These are phyloP conservation scores for Candida schatavii DNA, from an alignment of 805 yeast species.

Conservation along the genomic window DNA sequence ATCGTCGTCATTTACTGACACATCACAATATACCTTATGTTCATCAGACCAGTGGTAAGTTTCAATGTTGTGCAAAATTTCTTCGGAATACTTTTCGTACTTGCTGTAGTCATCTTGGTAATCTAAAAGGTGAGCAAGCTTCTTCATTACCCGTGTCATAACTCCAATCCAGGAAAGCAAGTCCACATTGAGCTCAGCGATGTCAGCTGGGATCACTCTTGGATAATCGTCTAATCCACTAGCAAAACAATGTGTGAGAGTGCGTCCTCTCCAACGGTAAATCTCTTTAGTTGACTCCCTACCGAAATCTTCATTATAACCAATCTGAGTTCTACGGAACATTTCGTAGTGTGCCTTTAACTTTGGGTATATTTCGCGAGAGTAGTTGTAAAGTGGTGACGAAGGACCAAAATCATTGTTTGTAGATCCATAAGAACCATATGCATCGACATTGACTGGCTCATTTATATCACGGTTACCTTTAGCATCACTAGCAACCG, in stretches of 20 bases:
- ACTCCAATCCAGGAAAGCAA: constrained; percentile 90
- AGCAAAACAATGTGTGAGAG: constrained; percentile 79
- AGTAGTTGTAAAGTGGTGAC: constrained; percentile 55
- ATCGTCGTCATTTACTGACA: constrained; percentile 71
- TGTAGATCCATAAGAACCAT: constrained; percentile 11
- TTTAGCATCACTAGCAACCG: constrained; percentile 7
- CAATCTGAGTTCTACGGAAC: constrained; percentile 80
- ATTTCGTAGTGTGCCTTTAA: constrained; percentile 76
- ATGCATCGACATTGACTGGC: constrained; percentile 24
- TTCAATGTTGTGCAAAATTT: constrained; percentile 63
- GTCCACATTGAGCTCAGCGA: constrained; percentile 89
- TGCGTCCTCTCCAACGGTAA: constrained; percentile 93
- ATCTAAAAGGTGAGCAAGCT: constrained; percentile 63
- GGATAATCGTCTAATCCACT: constrained; percentile 97
- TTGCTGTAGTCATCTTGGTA: constrained; percentile 54
- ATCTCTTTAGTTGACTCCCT: constrained; percentile 55
- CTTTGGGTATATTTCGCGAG: constrained; percentile 69
- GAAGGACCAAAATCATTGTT: constrained; percentile 44
- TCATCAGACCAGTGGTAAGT: constrained; percentile 77
- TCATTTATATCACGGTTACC: constrained; percentile 24
- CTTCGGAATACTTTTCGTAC: constrained; percentile 52
- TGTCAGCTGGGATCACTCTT: constrained; percentile 73
- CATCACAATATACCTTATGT: constrained; percentile 73
- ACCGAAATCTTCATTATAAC: constrained; percentile 69
- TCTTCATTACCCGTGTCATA: constrained; percentile 79